Base-by-base conservation (phyloP, 345 rosid species). In the Rhizophora mangle region DNA sequence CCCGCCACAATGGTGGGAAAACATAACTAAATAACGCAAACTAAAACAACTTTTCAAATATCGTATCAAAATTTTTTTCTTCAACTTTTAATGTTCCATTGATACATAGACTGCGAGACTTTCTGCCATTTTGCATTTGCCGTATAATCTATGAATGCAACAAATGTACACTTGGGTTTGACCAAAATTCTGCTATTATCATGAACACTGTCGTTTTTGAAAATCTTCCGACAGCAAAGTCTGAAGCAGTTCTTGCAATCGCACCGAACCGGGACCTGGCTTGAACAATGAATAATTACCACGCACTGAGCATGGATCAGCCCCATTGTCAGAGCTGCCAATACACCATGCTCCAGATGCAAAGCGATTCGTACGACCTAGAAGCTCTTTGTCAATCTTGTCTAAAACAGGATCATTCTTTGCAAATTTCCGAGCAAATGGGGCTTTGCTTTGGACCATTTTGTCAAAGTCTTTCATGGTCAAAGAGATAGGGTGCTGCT, bases 381-480 rank as follows among this genome's bases (percentile, higher is more conserved):
- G 70, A 43, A 90, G 81, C 78, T 93, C 95, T 70, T 79, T 82
- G 62, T 93, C 98, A 11, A 93, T 88, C 87, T 84, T 90, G 82
- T 90, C 91, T 47, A 93, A 78, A 59, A 86, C 89, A 0, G 89
- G 89, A 69, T 90, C 95, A 61, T 92, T 84, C 78, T 76, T 92
- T 20, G 83, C 87, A 63, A 93, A 93, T 78, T 93, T 93, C 21
- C 98, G 86, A 3, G 98, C 95, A 73, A 90, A 93, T 13, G 98
- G 93, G 10, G 96, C 93, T 19, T 84, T 88, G 78, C 93, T 93
- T 63, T 84, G 76, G 29, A 90, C 88, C 95, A 93, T 93, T 67
- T 85, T 87, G 52, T 86, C 89, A 7, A 88, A 90, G 76, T 90
- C 96, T 67, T 88, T 85, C 59, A 68, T 22, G 13, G 95, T 76